Conservation (phyloP, 2,329 filamentous ascomycete species). For the Rutstroemia sp. region DNA sequence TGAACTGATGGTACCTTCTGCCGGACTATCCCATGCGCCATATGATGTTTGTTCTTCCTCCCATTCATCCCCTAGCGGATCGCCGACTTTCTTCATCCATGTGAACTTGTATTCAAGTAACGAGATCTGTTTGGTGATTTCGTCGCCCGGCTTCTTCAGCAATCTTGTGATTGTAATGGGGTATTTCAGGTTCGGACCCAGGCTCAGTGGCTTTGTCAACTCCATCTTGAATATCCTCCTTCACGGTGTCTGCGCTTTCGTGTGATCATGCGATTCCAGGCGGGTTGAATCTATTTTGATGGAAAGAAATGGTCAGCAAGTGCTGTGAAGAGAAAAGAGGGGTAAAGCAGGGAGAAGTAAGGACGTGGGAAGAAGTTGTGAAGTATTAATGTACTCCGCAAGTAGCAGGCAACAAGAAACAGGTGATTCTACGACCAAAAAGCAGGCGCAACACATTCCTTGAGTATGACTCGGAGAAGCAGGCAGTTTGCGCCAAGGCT, state of each 20-base stretch:
- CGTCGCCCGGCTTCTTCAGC: constrained; percentile 66
- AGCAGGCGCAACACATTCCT: background rate
- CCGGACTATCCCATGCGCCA: constrained; percentile 73
- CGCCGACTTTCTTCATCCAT: constrained; percentile 68
- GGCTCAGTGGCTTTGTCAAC: constrained; percentile 36
- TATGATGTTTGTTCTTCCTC: constrained; percentile 62
- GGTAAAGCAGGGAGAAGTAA: background rate
- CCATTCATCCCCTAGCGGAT: constrained; percentile 54
- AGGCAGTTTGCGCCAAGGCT: constrained; percentile 17
- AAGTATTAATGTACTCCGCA: background rate
- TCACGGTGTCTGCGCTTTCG: constrained; percentile 15
- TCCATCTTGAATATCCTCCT: constrained; percentile 33
- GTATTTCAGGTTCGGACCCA: constrained; percentile 68
- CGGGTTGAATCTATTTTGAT: constrained; percentile 10
- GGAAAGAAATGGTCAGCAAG: constrained; percentile 11
- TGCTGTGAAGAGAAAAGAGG: background rate
- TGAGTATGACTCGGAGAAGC: constrained; percentile 11
- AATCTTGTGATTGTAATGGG: constrained; percentile 88
- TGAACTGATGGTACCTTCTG: constrained; percentile 68
- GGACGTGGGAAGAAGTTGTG: background rate
- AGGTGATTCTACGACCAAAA: background rate
- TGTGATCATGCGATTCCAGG: constrained; percentile 27
- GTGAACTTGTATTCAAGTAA: constrained; percentile 85
- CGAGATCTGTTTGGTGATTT: constrained; percentile 66
- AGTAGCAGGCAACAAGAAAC: no score